phyloP scores from a whole-genome alignment of 2,329 filamentous ascomycete genomes.

The Diaporthe capsici region DNA sequence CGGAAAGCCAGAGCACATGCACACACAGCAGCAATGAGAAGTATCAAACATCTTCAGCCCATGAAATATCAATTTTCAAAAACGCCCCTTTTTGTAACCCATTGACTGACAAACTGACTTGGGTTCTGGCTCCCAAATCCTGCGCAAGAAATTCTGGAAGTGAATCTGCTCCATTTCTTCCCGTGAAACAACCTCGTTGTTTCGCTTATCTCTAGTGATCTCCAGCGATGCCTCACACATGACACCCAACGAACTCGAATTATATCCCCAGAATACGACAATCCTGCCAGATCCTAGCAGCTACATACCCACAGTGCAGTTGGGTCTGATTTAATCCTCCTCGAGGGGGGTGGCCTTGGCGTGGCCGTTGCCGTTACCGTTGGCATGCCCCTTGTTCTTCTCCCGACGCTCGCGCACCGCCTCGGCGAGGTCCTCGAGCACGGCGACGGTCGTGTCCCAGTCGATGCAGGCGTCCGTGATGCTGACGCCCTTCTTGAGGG shows the following conservation, averaged over 20 bases:
- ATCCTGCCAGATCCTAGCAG: neutral
- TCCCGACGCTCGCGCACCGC: slow-evolving; percentile 83
- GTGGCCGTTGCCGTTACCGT: slow-evolving; percentile 47
- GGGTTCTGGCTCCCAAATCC: neutral
- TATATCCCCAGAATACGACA: neutral
- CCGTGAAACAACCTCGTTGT: neutral
- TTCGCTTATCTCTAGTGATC: neutral
- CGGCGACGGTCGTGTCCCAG: slow-evolving; percentile 87
- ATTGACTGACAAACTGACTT: neutral
- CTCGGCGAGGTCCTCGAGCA: slow-evolving; percentile 88
- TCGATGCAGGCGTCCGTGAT: slow-evolving; percentile 97
- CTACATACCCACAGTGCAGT: neutral
- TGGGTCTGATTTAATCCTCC: slow-evolving; percentile 59
- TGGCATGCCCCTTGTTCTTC: slow-evolving; percentile 56
- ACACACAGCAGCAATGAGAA: too few relatives aligned
- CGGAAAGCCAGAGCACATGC: neutral
- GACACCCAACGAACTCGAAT: neutral
- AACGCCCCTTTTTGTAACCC: slow-evolving; percentile 14
- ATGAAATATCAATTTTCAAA: slow-evolving; percentile 17
- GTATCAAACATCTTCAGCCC: neutral
- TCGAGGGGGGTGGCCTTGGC: slow-evolving; percentile 63
- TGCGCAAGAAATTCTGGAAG: neutral
- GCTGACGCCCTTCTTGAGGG: slow-evolving; percentile 88
- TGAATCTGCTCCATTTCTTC: neutral
- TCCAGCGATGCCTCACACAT: neutral